phyloP scores from a whole-genome alignment of 306 rosid species.

The Corylus heterophylla region DNA sequence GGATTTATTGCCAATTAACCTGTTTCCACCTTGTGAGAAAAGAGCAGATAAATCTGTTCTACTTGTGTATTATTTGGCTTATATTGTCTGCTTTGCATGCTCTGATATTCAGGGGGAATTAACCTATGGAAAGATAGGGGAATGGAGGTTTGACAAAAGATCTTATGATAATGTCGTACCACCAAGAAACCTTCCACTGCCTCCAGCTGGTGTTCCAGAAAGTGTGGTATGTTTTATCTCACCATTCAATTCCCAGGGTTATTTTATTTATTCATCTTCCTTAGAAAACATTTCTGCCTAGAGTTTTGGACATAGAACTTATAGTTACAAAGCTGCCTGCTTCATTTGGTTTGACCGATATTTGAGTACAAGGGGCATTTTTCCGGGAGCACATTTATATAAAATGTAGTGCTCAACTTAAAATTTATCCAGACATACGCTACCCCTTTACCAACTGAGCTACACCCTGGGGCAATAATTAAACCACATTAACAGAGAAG shows the following conservation, averaged over 20 bases:
- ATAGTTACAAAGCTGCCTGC: not conserved
- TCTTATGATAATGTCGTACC: slow-evolving; percentile 51
- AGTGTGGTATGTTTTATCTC: slow-evolving; percentile 76
- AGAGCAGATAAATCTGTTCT: not conserved
- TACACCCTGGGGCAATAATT: no score
- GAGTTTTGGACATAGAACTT: not conserved
- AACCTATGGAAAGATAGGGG: slow-evolving; percentile 95
- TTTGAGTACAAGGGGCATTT: not conserved
- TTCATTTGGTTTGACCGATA: not conserved
- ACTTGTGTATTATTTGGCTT: slow-evolving; percentile 15
- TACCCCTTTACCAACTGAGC: no score
- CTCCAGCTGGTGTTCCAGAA: slow-evolving; percentile 93
- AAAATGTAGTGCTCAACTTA: not conserved
- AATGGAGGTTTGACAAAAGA: slow-evolving; percentile 98
- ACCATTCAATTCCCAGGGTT: not conserved
- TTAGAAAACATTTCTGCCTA: not conserved
- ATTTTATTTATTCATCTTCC: not conserved
- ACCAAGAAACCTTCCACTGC: slow-evolving; percentile 79
- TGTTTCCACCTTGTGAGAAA: slow-evolving; percentile 9
- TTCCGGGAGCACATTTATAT: not conserved
- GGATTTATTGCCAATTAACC: not conserved
- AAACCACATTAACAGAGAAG: no score
- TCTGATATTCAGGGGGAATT: slow-evolving; percentile 65
- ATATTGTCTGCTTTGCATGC: slow-evolving; percentile 21
- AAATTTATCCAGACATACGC: no score